Evolutionary conservation across 1,139 yeast species (phyloP).

Genomic region (Blastobotrys capitulatus): DNA sequence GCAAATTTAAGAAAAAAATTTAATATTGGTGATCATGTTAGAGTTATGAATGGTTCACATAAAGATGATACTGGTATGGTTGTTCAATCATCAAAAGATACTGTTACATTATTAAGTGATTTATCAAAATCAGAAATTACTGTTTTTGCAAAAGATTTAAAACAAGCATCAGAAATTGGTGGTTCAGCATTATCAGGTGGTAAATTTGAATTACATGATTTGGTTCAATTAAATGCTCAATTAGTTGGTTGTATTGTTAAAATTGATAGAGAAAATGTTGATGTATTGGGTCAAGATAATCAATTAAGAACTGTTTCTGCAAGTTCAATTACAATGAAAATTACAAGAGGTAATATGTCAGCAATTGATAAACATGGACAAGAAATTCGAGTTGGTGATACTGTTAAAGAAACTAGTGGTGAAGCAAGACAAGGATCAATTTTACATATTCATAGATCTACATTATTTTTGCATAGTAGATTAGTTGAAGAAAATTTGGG

Average conservation of each 20-base stretch:
- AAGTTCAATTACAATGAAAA: slow-evolving; percentile 71
- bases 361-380: slow-evolving; percentile 85
- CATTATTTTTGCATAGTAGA: slow-evolving; percentile 73
- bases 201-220: slow-evolving; percentile 79
- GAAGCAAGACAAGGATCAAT: slow-evolving; percentile 85
- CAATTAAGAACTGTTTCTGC: slow-evolving; percentile 67
- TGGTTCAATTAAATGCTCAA: slow-evolving; percentile 82
- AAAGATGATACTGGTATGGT: slow-evolving; percentile 93
- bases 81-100: slow-evolving; percentile 72
- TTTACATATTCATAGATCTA: slow-evolving; percentile 76
- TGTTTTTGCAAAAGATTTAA: slow-evolving; percentile 81
- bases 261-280: slow-evolving; percentile 81
- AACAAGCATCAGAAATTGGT: slow-evolving; percentile 47
- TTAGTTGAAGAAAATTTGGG: slow-evolving; percentile 83
- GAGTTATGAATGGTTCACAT: slow-evolving; percentile 88
- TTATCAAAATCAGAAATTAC: slow-evolving; percentile 83
- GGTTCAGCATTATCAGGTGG: slow-evolving; percentile 55
- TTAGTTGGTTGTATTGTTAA: slow-evolving; percentile 85
- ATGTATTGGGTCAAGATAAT: slow-evolving; percentile 81
- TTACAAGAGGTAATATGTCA: slow-evolving; percentile 62
- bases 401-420: slow-evolving; percentile 75
- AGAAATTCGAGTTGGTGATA: slow-evolving; percentile 84
- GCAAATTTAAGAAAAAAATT: slow-evolving; percentile 80
- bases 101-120: slow-evolving; percentile 84
- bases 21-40: slow-evolving; percentile 89